These are phyloP conservation scores for Colletotrichum tropicale DNA, from an alignment of 2,329 filamentous ascomycete species.

Conservation along the genomic window DNA sequence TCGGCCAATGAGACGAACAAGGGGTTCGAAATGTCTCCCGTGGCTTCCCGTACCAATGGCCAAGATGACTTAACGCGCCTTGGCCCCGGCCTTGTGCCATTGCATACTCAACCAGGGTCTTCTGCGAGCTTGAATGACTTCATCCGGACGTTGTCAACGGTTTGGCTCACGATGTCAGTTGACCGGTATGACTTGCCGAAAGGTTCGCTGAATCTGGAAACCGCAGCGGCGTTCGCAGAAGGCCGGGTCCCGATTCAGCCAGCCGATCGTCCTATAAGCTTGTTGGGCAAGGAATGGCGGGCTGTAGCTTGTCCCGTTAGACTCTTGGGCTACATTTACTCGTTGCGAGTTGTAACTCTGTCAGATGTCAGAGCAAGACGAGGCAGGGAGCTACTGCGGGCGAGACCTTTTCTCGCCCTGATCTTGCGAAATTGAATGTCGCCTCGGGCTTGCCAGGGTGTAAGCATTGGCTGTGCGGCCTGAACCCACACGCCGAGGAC, in stretches of 20 bases:
- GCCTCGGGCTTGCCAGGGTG: background rate
- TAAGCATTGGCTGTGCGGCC: background rate
- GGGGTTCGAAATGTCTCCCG: background rate
- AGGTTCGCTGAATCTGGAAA: background rate
- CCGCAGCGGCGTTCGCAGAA: background rate
- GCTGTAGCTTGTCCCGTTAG: background rate
- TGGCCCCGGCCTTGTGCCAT: background rate
- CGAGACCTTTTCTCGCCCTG: conserved; percentile 1
- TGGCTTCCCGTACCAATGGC: background rate
- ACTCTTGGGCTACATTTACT: conserved; percentile 7
- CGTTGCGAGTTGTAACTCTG: conserved; percentile 4
- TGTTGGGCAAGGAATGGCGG: background rate
- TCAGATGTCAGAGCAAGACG: conserved; percentile 7
- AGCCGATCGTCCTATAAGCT: background rate
- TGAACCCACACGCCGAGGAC: background rate
- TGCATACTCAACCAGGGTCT: background rate
- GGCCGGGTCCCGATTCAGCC: background rate
- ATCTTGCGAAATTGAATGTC: background rate
- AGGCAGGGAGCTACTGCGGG: background rate
- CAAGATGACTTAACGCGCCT: background rate
- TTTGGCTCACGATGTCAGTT: background rate
- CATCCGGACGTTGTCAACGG: background rate
- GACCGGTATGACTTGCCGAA: background rate
- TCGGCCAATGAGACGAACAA: background rate
- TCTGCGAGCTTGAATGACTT: background rate